These are phyloP conservation scores for Umbilicaria muhlenbergii DNA, from an alignment of 495 filamentous ascomycete species.

Conservation along the genomic window DNA sequence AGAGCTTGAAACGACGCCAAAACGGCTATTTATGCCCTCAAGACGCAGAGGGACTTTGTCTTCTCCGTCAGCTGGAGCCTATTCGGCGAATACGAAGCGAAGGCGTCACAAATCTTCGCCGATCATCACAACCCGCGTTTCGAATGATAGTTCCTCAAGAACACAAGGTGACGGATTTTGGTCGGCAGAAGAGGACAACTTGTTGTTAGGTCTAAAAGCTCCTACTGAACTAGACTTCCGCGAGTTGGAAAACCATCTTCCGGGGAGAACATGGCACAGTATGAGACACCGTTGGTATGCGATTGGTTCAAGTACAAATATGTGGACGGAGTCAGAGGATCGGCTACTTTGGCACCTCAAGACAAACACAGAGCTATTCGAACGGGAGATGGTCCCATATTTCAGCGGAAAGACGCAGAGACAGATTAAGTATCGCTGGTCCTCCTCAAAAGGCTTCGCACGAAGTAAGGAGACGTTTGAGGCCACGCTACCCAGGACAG, in stretches of 20 bases:
- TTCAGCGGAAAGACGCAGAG: slow-evolving; percentile 1
- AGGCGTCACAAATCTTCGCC: no score
- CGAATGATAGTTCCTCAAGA: no score
- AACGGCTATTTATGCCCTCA: no score
- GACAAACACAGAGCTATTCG: background rate
- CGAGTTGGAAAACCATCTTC: slow-evolving; percentile 3
- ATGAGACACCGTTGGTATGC: background rate
- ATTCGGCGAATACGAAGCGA: no score
- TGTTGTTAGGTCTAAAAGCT: background rate
- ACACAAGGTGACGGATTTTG: background rate
- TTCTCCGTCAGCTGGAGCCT: no score
- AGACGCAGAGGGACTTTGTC: no score
- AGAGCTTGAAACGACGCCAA: no score
- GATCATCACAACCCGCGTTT: no score
- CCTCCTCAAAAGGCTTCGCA: no score
- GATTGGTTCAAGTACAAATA: no score
- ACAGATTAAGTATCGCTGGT: background rate
- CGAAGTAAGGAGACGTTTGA: no score
- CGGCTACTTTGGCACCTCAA: slow-evolving; percentile 1
- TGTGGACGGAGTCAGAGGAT: slow-evolving; percentile 5
- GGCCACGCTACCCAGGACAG: no score
- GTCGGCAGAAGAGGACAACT: slow-evolving; percentile 3
- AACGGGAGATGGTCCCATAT: background rate
- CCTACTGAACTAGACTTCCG: background rate
- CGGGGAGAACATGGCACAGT: background rate